phyloP scores from a whole-genome alignment of 2,329 filamentous ascomycete genomes.

The Apiospora sp. region DNA sequence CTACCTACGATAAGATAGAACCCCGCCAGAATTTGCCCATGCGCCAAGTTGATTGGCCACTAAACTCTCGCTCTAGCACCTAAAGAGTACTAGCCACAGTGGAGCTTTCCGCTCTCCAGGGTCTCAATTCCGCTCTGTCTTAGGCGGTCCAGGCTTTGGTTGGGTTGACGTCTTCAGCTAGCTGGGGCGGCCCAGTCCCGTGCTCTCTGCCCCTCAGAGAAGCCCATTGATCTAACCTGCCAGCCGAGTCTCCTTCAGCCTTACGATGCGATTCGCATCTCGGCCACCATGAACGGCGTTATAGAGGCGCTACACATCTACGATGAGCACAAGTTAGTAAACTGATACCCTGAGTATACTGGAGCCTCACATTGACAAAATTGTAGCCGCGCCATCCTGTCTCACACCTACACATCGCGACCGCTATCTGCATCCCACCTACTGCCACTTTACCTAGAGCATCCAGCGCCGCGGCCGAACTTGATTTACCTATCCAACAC shows the following conservation, averaged over 20 bases:
- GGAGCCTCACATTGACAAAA: conserved; percentile 36
- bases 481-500: conserved; percentile 85
- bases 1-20: conserved; percentile 18
- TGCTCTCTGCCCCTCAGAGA: conserved; percentile 20
- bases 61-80: not conserved
- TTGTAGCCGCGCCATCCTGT: conserved; percentile 79
- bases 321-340: conserved; percentile 86
- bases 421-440: conserved; percentile 80
- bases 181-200: conserved; percentile 3
- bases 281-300: conserved; percentile 74
- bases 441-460: conserved; percentile 85
- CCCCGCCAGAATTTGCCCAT: conserved; percentile 23
- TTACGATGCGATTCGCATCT: conserved; percentile 39
- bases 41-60: conserved; percentile 24
- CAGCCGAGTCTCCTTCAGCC: conserved; percentile 19
- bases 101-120: not conserved
- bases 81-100: conserved; percentile 21
- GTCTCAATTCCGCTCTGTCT: conserved; percentile 16
- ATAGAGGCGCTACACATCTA: conserved; percentile 97
- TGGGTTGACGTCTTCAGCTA: conserved; percentile 4
- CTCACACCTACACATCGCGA: conserved; percentile 86
- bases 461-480: conserved; percentile 82
- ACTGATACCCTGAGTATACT: conserved; percentile 8
- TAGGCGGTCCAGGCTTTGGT: not conserved
- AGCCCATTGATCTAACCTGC: not conserved